These are phyloP conservation scores for Pyricularia pennisetigena DNA, from an alignment of 2,329 filamentous ascomycete genomes.

Conservation along the genomic window DNA sequence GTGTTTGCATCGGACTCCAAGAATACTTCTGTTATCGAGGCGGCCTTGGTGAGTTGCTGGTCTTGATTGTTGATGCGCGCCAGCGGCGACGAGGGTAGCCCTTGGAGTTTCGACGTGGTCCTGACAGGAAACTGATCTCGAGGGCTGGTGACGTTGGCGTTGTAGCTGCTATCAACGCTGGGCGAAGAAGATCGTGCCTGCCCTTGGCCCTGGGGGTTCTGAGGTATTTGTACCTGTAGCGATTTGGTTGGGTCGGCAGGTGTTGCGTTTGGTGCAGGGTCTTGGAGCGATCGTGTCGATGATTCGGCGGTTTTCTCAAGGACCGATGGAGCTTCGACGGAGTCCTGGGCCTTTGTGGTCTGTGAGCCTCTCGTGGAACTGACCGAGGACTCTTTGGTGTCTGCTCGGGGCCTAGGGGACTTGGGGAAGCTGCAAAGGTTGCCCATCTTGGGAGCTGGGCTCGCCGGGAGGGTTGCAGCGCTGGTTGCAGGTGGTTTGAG, in stretches of 20 bases:
- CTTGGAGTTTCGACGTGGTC: slow-evolving; percentile 17
- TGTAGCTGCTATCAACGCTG: neutral
- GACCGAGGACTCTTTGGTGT: neutral
- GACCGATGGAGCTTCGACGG: neutral
- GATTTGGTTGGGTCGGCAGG: neutral
- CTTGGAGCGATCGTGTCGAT: neutral
- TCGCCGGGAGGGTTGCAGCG: neutral
- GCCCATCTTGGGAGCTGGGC: slow-evolving; percentile 2
- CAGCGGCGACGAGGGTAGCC: neutral
- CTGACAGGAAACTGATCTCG: slow-evolving; percentile 19
- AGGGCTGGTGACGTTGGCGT: slow-evolving; percentile 5
- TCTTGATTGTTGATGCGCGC: neutral
- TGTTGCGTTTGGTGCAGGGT: neutral
- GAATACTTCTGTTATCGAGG: neutral
- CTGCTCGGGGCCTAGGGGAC: slow-evolving; percentile 1
- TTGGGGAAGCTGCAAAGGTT: slow-evolving; percentile 1
- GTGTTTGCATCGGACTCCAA: neutral
- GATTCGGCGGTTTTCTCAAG: neutral
- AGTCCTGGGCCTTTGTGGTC: neutral
- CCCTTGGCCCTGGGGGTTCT: neutral
- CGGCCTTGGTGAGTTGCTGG: neutral
- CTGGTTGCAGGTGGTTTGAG: slow-evolving; percentile 3
- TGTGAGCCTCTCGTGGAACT: neutral
- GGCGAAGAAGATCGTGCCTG: neutral
- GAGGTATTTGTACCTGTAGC: neutral